These are phyloP conservation scores for Metarhizium anisopliae DNA, from an alignment of 2,329 filamentous ascomycete genomes.

Conservation along the genomic window DNA sequence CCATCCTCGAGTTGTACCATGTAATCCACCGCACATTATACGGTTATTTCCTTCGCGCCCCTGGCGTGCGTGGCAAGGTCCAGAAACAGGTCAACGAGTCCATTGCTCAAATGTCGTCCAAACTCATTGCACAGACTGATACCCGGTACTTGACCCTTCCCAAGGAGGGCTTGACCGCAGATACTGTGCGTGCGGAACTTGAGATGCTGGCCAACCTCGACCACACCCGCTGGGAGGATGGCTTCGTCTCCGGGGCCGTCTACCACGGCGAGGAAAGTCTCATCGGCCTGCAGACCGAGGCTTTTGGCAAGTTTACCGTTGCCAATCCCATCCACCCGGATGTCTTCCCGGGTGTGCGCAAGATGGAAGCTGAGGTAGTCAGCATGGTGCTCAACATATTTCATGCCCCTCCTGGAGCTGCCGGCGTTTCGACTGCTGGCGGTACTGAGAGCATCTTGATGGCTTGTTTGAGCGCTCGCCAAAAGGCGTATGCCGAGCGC, in stretches of 20 bases:
- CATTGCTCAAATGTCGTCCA: constrained; percentile 70
- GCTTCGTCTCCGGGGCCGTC: constrained; percentile 85
- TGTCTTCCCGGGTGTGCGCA: constrained; percentile 93
- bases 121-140: constrained; percentile 68
- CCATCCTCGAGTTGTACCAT: constrained; percentile 64
- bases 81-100: constrained; percentile 76
- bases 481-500: constrained; percentile 79
- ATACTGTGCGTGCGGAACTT: constrained; percentile 73
- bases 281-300: constrained; percentile 78
- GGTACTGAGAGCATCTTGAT: constrained; percentile 96
- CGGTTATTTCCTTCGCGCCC: constrained; percentile 75
- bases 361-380: constrained; percentile 98
- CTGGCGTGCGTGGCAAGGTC: constrained; percentile 79
- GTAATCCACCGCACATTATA: constrained; percentile 66
- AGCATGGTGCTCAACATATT: constrained; percentile 90
- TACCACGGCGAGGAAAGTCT: constrained; percentile 87
- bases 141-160: constrained; percentile 70
- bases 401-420: constrained; percentile 76
- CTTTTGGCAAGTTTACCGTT: constrained; percentile 89
- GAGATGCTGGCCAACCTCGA: constrained; percentile 74
- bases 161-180: constrained; percentile 71
- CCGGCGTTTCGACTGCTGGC: constrained; percentile 83
- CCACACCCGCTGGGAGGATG: constrained; percentile 95
- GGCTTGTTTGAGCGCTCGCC: constrained; percentile 82
- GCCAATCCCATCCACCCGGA: constrained; percentile 96